These are phyloP conservation scores for Benincasa hispida DNA, from an alignment of 306 rosid genomes.

Conservation along the genomic window DNA sequence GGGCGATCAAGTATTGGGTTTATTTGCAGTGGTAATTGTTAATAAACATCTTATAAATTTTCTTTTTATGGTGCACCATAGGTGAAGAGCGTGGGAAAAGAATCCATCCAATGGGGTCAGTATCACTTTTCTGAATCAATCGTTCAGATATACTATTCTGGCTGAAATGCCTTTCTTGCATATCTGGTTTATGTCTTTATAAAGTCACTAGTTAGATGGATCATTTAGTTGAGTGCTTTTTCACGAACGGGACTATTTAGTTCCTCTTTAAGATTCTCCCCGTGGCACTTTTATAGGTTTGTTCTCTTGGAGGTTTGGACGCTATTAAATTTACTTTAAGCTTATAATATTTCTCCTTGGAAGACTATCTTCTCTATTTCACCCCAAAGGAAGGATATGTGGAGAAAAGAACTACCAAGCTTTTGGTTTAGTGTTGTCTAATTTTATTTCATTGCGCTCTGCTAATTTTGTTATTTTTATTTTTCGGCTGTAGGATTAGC, in stretches of 20 bases:
- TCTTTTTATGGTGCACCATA: slow-evolving; percentile 13
- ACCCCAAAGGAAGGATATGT: background rate
- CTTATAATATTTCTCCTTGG: background rate
- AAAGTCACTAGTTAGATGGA: background rate
- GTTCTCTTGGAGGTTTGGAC: background rate
- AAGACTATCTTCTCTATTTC: background rate
- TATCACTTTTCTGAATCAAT: background rate
- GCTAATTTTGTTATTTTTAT: background rate
- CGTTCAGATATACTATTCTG: background rate
- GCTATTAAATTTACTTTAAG: too few species aligned
- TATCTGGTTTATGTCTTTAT: background rate
- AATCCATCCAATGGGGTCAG: slow-evolving; percentile 82
- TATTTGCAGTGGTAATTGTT: background rate
- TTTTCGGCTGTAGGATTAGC: slow-evolving; percentile 40
- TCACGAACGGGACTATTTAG: background rate
- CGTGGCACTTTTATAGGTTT: background rate
- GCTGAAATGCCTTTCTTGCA: background rate
- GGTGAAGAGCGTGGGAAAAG: slow-evolving; percentile 79
- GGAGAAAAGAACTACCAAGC: background rate
- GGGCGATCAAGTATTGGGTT: background rate
- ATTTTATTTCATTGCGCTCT: background rate
- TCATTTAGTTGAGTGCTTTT: background rate
- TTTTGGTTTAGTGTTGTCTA: background rate
- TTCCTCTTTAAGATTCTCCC: background rate
- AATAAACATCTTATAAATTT: background rate